Base-by-base conservation (phyloP, 1,284 basidiomycete genomes). In the Mycosarcoma mackinlayi region DNA sequence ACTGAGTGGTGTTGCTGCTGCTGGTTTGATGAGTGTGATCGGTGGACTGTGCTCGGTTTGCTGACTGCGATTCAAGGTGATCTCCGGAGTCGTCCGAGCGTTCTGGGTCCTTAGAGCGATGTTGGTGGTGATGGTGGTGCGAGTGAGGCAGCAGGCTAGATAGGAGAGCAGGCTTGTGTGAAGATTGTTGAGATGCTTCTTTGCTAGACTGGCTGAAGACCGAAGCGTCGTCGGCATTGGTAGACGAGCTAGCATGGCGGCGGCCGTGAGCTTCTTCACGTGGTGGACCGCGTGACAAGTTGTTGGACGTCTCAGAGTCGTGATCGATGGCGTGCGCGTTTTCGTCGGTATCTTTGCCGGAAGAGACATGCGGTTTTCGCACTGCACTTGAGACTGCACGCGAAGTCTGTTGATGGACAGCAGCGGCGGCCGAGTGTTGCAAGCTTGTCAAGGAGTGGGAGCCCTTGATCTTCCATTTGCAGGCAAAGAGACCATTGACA, bases 391-490 rank as follows among this genome's bases (percentile, higher is more conserved):
- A 50, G 10, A 56, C 44, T 28, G 42, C 46, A n/a, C 57, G 61
- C 7, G 61, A 42, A 14, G 61, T 39, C 9, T 46, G 37, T 41
- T 70, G 67, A 24, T 70, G 67, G 1, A 60, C 49, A n/a, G 61
- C 61, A 14, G 67, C 67, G 6, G 64, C 59, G 6, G 69, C 55
- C 7, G 69, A 48, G 30, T 72, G 63, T 40, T 73, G 65, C 24
- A 76, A 46, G 27, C 53, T 68, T 18, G 62, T 52, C 9, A 76
- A 48, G 16, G 69, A 63, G 52, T 79, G 66, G 1, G 88, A 87
- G 68, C 88, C 86, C 84, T 89, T 90, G 83, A 92, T 87, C 80
- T 88, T 89, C 91, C 91, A 92, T 45, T 87, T 86, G 34, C 90
- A 87, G 14, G 86, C 88, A 77, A 92, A 92, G 75, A 91, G 86